Evolutionary conservation across 1,139 yeast species (phyloP), one percentile per base, ranked within the genome.

Genomic region (Scheffersomyces quercinus): DNA sequence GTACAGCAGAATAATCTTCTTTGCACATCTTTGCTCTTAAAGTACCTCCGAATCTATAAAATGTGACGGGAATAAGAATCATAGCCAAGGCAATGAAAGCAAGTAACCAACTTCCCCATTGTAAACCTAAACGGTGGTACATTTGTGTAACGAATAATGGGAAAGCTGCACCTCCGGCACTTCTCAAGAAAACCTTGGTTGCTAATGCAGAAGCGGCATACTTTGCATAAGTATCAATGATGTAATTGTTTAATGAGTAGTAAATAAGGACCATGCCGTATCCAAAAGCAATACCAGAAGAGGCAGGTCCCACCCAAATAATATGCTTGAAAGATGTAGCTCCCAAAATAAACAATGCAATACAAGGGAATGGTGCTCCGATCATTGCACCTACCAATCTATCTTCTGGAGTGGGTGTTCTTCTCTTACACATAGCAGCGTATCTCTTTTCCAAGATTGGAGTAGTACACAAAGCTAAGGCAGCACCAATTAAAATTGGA

Each of bases 261-360:
- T 88, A 89, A 58, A 88, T 83, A 57, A 89, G 73, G 44, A 88
- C 96, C 96, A 89, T 88, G 48, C 97, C 97, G 58, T 81, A 88
- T 30, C 97, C 97, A 62, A 88, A 88, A 0, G 95, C 88, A 39
- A 89, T 65, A 50, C 97, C 97, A 2, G 95, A 78, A 24, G 95
- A 86, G 6, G 96, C 95, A 12, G 97, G 97, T 24, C 96, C 97
- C 34, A 90, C 96, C 96, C 97, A 89, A 47, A 88, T 83, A 50
- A 89, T 77, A 53, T 82, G 84, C 52, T 85, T 79, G 56, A 77
- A 82, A 0, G 95, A 82, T 4, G 97, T 89, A 14, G 96, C 96
- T 60, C 97, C 97, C 43, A 89, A 73, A 54, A 89, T 88, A 73
- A 90, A 89, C 46, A 89, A 70, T 0, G 96, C 87, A 60, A 87